Conservation (phyloP, 164 flowering plant species). For the Aristolochia californica region DNA sequence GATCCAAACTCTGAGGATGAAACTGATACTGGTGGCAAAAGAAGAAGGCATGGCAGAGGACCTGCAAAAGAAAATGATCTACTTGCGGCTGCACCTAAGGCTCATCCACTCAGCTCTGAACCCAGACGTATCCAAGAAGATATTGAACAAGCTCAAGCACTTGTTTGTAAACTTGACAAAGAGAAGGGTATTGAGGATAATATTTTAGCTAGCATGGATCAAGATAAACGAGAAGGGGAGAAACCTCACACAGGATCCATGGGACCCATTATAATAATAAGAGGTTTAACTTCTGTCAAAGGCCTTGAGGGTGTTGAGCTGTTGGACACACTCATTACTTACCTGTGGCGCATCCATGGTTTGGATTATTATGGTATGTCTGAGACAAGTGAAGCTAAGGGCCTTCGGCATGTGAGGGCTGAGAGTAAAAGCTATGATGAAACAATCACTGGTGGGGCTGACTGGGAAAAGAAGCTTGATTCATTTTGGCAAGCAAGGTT, state of each 20-base stretch:
- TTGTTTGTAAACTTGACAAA: constrained; percentile 74
- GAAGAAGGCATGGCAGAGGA: constrained; percentile 63
- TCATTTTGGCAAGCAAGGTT: constrained; percentile 80
- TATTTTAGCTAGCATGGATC: constrained; percentile 46
- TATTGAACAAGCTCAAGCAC: constrained; percentile 70
- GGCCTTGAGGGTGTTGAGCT: constrained; percentile 94
- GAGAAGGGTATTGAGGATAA: constrained; percentile 88
- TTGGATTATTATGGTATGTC: constrained; percentile 88
- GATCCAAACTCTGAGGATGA: constrained; percentile 86
- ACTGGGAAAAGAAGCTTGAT: constrained; percentile 91
- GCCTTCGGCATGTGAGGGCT: constrained; percentile 78
- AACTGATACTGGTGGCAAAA: constrained; percentile 51
- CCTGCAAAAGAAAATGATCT: constrained; percentile 60
- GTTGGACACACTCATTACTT: constrained; percentile 78
- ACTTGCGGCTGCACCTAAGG: constrained; percentile 75
- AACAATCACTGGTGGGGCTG: constrained; percentile 33
- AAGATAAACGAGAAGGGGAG: constrained; percentile 48
- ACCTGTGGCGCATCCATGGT: constrained; percentile 95
- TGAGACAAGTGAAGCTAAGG: constrained; percentile 81
- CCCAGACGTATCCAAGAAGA: constrained; percentile 67
- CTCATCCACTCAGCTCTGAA: constrained; percentile 73
- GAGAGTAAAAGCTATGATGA: constrained; percentile 56
- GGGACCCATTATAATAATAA: constrained; percentile 76
- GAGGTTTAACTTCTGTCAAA: constrained; percentile 78
- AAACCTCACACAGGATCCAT: constrained; percentile 64